These are phyloP conservation scores for Kandelia obovata DNA, from an alignment of 345 rosid genomes.

Conservation along the genomic window DNA sequence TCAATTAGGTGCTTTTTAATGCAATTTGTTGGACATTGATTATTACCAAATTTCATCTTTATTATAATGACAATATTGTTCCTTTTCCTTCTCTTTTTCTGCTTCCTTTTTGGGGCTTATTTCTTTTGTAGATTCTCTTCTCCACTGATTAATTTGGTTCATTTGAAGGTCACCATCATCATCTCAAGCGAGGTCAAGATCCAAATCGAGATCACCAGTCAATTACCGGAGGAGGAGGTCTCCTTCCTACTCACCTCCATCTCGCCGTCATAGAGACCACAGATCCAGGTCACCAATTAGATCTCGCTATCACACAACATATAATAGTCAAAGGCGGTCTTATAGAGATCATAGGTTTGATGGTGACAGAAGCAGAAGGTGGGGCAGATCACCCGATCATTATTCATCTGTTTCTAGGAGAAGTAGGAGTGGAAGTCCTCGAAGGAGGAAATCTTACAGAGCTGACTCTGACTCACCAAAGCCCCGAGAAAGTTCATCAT, in stretches of 20 bases:
- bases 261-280: slow-evolving; percentile 50
- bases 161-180: slow-evolving; percentile 65
- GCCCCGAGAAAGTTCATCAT: slow-evolving; percentile 49
- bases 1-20: neutral
- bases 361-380: slow-evolving; percentile 45
- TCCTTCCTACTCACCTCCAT: slow-evolving; percentile 63
- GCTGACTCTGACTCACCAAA: slow-evolving; percentile 59
- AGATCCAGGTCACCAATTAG: slow-evolving; percentile 73
- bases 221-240: slow-evolving; percentile 62
- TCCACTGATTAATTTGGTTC: slow-evolving; percentile 6
- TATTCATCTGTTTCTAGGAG: slow-evolving; percentile 61
- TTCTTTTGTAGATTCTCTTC: neutral
- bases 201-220: slow-evolving; percentile 74
- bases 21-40: too few relatives aligned
- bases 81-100: neutral
- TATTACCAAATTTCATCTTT: too few relatives aligned
- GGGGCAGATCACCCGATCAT: slow-evolving; percentile 53
- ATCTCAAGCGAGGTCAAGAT: slow-evolving; percentile 62
- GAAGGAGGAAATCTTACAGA: slow-evolving; percentile 42
- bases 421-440: slow-evolving; percentile 74
- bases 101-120: neutral
- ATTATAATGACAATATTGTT: too few relatives aligned
- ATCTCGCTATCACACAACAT: slow-evolving; percentile 49
- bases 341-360: slow-evolving; percentile 56
- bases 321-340: slow-evolving; percentile 53